These are phyloP conservation scores for Calocybe cyanea DNA, from an alignment of 768 basidiomycete species.

Conservation along the genomic window DNA sequence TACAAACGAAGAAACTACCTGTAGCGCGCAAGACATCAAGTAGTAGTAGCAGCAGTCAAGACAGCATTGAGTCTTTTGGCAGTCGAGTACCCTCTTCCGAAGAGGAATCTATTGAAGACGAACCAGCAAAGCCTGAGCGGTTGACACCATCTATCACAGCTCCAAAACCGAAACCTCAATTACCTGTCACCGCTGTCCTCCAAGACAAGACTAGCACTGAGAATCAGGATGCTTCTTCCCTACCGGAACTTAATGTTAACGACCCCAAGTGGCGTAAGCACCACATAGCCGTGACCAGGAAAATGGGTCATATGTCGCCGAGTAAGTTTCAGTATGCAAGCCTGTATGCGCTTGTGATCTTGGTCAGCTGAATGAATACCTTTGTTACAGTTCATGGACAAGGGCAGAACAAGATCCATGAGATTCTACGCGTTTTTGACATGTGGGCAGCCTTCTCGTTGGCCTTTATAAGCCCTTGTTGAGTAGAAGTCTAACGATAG, in stretches of 20 bases:
- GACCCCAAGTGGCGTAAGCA: slow-evolving; percentile 50
- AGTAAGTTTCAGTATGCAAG: slow-evolving; percentile 47
- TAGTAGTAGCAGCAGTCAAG: slow-evolving; percentile 16
- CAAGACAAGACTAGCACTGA: slow-evolving; percentile 9
- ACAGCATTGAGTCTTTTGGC: slow-evolving; percentile 22
- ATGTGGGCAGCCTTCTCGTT: slow-evolving; percentile 36
- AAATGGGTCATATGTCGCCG: slow-evolving; percentile 53
- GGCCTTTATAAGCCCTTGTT: slow-evolving; percentile 2
- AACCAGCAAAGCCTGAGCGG: neutral
- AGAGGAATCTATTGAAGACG: slow-evolving; percentile 15
- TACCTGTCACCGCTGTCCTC: neutral
- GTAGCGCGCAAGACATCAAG: slow-evolving; percentile 6
- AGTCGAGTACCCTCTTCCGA: slow-evolving; percentile 20
- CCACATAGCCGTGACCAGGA: slow-evolving; percentile 41
- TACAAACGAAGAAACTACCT: slow-evolving; percentile 11
- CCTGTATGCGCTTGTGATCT: neutral
- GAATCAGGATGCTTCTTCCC: slow-evolving; percentile 10
- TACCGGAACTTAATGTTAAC: slow-evolving; percentile 42
- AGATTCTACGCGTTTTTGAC: slow-evolving; percentile 79
- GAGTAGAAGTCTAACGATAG: no score
- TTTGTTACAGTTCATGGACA: slow-evolving; percentile 56
- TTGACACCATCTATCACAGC: neutral
- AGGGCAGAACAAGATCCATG: slow-evolving; percentile 57
- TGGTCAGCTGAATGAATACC: slow-evolving; percentile 7
- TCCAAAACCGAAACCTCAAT: neutral